These are phyloP conservation scores for Taxillus chinensis DNA, from an alignment of 164 flowering plant species.

Conservation along the genomic window DNA sequence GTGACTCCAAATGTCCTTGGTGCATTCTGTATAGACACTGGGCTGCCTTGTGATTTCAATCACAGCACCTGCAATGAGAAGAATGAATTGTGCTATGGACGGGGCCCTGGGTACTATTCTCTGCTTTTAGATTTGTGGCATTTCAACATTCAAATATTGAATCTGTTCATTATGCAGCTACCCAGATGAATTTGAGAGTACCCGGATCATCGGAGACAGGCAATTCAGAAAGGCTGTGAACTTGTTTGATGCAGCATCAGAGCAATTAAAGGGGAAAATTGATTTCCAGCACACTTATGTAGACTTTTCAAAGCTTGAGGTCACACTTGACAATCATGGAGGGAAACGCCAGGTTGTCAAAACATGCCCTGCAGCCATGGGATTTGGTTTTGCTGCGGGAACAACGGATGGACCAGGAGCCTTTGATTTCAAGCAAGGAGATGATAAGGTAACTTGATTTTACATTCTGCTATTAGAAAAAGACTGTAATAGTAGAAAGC, in stretches of 20 bases:
- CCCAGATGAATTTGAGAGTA: conserved; percentile 58
- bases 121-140: not conserved
- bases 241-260: conserved; percentile 25
- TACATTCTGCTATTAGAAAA: not conserved
- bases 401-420: conserved; percentile 65
- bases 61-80: conserved; percentile 46
- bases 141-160: not conserved
- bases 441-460: conserved; percentile 29
- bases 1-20: conserved; percentile 61
- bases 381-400: conserved; percentile 65
- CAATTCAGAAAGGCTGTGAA: conserved; percentile 43
- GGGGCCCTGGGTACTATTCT: conserved; percentile 50
- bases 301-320: conserved; percentile 42
- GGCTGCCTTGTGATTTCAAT: conserved; percentile 50
- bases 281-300: conserved; percentile 43
- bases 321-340: conserved; percentile 14
- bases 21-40: conserved; percentile 48
- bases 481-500: not conserved
- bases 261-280: conserved; percentile 36
- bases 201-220: conserved; percentile 54
- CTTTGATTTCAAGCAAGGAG: conserved; percentile 60
- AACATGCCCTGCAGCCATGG: conserved; percentile 64
- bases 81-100: conserved; percentile 44
- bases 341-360: conserved; percentile 15
- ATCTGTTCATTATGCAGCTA: conserved; percentile 22